Percentiles rank a stretch among this genome's conserved stretches.
Evolutionary conservation across 2,329 filamentous ascomycete species (phyloP).

Genomic region (Cryoendolithus antarcticus): DNA sequence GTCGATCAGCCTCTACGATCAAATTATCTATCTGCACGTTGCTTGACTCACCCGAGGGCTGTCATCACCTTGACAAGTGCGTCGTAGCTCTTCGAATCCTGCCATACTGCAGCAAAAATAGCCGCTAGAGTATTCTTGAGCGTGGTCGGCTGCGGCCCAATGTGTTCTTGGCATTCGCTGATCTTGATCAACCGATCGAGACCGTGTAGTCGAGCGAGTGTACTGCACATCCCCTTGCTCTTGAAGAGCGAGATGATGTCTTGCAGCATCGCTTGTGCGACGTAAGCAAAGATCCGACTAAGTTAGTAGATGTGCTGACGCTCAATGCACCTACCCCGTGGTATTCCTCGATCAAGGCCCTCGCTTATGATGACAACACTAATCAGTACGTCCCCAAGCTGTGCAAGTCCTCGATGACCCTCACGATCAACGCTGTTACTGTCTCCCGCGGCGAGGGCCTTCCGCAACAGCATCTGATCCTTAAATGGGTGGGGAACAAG

Average conservation of each 20-base stretch:
- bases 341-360: background rate
- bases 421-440: background rate
- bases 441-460: background rate
- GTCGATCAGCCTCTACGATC: no score
- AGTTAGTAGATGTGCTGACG: background rate
- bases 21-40: no score
- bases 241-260: background rate
- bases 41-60: background rate
- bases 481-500: background rate
- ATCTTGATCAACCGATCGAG: background rate
- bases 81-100: background rate
- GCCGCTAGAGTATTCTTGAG: background rate
- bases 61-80: background rate
- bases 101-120: background rate
- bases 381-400: background rate
- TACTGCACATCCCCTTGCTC: background rate
- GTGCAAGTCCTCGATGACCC: background rate
- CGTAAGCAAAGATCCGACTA: no score
- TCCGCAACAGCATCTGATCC: background rate
- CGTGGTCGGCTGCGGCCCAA: background rate
- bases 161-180: background rate
- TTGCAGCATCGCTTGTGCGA: background rate
- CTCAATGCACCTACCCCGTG: background rate
- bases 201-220: background rate
- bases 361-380: background rate